Evolutionary conservation across 1,284 basidiomycete genomes (phyloP).

Genomic region (Mycosarcoma mackinlayi): DNA sequence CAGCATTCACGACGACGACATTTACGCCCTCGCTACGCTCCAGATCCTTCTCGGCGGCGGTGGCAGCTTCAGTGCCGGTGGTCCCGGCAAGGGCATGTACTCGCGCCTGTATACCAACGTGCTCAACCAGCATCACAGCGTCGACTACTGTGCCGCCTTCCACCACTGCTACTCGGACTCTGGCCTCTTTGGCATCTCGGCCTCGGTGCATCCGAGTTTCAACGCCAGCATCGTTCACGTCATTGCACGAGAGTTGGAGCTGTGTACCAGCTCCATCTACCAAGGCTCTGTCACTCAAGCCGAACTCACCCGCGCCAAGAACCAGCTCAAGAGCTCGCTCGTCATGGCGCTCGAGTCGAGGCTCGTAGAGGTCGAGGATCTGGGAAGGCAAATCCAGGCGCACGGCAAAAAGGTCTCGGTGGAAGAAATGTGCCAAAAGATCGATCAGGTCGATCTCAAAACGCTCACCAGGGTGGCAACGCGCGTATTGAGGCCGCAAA

Average conservation of each 20-base stretch:
- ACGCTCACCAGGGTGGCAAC: constrained; percentile 79
- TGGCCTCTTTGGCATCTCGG: constrained; percentile 91
- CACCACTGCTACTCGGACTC: constrained; percentile 97
- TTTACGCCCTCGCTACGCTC: constrained; percentile 92
- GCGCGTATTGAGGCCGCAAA: constrained; percentile 74
- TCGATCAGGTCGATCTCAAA: constrained; percentile 81
- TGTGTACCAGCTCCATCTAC: constrained; percentile 65
- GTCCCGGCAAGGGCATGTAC: constrained; percentile 99
- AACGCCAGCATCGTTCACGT: constrained; percentile 81
- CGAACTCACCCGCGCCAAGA: constrained; percentile 89
- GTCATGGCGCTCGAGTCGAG: constrained; percentile 96
- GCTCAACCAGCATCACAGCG: constrained; percentile 90
- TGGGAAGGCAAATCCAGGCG: constrained; percentile 82
- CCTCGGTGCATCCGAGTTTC: constrained; percentile 81
- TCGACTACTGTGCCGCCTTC: constrained; percentile 97
- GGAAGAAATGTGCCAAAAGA: constrained; percentile 89
- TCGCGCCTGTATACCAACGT: constrained; percentile 97
- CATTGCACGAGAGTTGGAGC: constrained; percentile 80
- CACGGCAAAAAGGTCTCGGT: constrained; percentile 87
- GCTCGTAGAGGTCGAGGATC: constrained; percentile 76
- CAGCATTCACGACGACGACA: constrained; percentile 90
- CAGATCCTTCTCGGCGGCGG: constrained; percentile 95
- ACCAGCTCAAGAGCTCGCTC: constrained; percentile 91
- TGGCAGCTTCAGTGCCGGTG: constrained; percentile 92
- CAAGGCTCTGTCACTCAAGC: constrained; percentile 72